Conservation (phyloP, 2,329 filamentous ascomycete species). For the Apiospora kogelbergensis region DNA sequence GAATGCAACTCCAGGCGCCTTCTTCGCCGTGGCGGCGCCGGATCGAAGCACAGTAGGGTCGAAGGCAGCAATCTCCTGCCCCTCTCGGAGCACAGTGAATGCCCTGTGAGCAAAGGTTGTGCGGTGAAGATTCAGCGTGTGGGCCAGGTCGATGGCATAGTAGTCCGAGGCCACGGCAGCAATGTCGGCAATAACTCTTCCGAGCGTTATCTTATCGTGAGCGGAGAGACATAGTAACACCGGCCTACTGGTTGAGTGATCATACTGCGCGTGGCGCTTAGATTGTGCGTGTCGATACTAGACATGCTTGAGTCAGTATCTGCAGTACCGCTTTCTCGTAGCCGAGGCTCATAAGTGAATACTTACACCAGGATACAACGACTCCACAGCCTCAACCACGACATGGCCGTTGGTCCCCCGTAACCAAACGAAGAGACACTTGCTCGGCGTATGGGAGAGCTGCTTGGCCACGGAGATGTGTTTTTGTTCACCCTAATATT, state of each 20-base stretch:
- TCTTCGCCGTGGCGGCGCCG: background rate
- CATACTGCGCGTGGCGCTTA: background rate
- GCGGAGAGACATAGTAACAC: background rate
- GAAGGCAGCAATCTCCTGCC: slow-evolving; percentile 7
- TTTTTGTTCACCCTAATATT: slow-evolving; percentile 31
- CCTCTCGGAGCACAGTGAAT: slow-evolving; percentile 9
- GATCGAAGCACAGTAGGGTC: background rate
- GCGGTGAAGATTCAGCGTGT: slow-evolving; percentile 13
- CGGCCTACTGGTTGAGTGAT: background rate
- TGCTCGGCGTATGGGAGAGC: slow-evolving; percentile 24
- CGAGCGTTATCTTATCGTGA: background rate
- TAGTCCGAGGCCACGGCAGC: background rate
- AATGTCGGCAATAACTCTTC: background rate
- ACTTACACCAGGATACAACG: background rate
- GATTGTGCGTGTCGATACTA: slow-evolving; percentile 9
- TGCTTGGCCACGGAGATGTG: slow-evolving; percentile 33
- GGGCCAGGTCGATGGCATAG: slow-evolving; percentile 12
- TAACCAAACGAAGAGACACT: slow-evolving; percentile 8
- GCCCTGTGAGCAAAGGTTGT: slow-evolving; percentile 11
- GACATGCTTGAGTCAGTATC: background rate
- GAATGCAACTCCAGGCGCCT: background rate
- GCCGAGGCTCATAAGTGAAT: background rate
- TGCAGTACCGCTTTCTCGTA: background rate
- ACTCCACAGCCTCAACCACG: slow-evolving; percentile 12
- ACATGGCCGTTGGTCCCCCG: slow-evolving; percentile 17